phyloP scores from a whole-genome alignment of 192 early-diverging fungal genomes.

The Allomyces arbusculus region DNA sequence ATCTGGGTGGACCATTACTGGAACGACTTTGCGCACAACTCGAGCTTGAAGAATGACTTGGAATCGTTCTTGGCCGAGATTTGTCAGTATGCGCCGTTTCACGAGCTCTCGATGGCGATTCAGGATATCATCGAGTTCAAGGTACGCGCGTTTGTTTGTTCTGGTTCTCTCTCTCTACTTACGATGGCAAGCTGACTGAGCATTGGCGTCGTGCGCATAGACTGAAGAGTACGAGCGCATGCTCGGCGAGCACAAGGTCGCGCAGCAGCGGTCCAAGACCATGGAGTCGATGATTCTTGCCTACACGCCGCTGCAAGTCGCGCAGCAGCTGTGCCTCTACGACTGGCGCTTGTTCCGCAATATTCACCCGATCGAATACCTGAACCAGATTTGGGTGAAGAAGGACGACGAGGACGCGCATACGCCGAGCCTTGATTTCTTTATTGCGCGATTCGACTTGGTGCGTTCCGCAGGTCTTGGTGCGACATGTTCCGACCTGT shows the following conservation, averaged over 20 bases:
- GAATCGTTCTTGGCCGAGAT: conserved; percentile 21
- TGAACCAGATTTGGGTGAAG: conserved; percentile 35
- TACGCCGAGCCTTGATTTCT: conserved; percentile 29
- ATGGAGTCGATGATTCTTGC: conserved; percentile 27
- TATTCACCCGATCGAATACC: conserved; percentile 39
- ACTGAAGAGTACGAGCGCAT: conserved; percentile 21
- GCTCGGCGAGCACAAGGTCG: conserved; percentile 20
- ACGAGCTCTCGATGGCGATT: not conserved
- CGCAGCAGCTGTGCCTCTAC: conserved; percentile 30
- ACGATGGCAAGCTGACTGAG: too few species aligned
- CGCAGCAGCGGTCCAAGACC: conserved; percentile 21
- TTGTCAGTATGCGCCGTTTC: not conserved
- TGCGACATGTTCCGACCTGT: too few species aligned
- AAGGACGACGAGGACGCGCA: conserved; percentile 15
- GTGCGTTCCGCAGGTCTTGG: too few species aligned
- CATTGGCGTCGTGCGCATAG: conserved; percentile 4
- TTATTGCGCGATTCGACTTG: conserved; percentile 32
- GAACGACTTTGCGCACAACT: conserved; percentile 32
- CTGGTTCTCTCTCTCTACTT: too few species aligned
- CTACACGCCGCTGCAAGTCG: conserved; percentile 18
- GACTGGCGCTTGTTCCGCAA: conserved; percentile 30
- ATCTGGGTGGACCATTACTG: conserved; percentile 32
- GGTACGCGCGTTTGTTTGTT: conserved; percentile 1
- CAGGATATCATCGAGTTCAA: conserved; percentile 1
- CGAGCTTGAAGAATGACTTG: conserved; percentile 16